Conservation (phyloP, 768 basidiomycete species). For the Chalciporus piperatus region DNA sequence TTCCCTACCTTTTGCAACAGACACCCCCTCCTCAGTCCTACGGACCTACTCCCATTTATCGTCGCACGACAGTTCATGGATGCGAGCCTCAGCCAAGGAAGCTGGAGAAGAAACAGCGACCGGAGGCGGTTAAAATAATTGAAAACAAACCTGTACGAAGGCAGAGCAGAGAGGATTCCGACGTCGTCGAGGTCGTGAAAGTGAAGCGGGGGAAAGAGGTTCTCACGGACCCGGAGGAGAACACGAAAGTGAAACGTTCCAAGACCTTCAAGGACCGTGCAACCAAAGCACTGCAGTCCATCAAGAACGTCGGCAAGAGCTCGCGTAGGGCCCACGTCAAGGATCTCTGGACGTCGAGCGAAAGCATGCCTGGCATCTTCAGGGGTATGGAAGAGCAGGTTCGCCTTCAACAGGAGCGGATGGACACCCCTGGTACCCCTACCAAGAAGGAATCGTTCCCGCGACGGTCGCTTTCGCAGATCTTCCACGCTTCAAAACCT, state of each 20-base stretch:
- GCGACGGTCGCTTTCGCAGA: constrained; percentile 33
- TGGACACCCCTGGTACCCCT: constrained; percentile 14
- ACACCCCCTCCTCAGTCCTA: constrained; percentile 1
- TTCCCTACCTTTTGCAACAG: constrained; percentile 25
- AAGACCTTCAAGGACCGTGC: constrained; percentile 47
- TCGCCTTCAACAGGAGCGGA: constrained; percentile 11
- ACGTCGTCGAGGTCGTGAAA: constrained; percentile 60
- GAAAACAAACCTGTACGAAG: constrained; percentile 19
- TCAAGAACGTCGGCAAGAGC: constrained; percentile 41
- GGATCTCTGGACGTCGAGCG: constrained; percentile 35
- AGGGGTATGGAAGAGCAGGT: constrained; percentile 26
- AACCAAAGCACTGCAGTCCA: constrained; percentile 44
- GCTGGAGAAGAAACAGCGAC: constrained; percentile 32
- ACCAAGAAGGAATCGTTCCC: constrained; percentile 28
- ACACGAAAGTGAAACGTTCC: constrained; percentile 29
- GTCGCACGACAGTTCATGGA: constrained; percentile 4
- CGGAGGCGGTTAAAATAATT: constrained; percentile 25
- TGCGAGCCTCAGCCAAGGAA: constrained; percentile 13
- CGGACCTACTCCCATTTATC: not conserved
- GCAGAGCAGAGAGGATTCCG: constrained; percentile 45
- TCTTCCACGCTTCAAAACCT: constrained; percentile 21
- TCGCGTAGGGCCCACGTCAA: constrained; percentile 38
- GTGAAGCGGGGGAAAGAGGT: constrained; percentile 40
- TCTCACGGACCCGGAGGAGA: constrained; percentile 22
- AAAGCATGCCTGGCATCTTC: constrained; percentile 26